phyloP scores from a whole-genome alignment of 2,329 filamentous ascomycete species.

The Aspergillus flavus region DNA sequence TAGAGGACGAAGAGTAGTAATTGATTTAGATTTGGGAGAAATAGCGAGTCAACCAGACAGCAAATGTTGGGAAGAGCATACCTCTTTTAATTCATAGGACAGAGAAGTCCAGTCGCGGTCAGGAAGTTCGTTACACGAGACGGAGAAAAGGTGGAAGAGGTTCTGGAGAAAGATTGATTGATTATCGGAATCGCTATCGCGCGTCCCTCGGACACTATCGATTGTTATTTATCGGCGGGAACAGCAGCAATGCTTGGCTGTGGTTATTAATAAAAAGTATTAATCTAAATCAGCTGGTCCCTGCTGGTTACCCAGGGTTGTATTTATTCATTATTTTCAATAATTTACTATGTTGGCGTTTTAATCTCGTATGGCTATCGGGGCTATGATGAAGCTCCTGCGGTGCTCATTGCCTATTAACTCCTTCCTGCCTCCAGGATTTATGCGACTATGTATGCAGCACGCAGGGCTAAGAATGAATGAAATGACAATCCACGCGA shows the following conservation, averaged over 20 bases:
- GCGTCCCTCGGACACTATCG: conserved; percentile 20
- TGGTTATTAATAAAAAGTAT: background rate
- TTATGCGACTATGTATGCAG: conserved; percentile 12
- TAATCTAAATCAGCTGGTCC: background rate
- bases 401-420: background rate
- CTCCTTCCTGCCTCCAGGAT: conserved; percentile 3
- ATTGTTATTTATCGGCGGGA: conserved; percentile 22
- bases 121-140: conserved; percentile 9
- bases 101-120: background rate
- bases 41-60: background rate
- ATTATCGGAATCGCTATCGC: conserved; percentile 21
- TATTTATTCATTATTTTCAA: background rate
- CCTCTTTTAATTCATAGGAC: background rate
- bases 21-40: background rate
- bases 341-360: background rate
- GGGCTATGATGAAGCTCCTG: background rate
- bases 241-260: conserved; percentile 16
- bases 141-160: background rate
- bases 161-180: conserved; percentile 9
- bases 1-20: background rate
- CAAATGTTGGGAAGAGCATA: background rate
- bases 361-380: background rate
- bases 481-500: conserved; percentile 10
- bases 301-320: background rate
- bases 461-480: conserved; percentile 11